These are phyloP conservation scores for Puccinia polysora DNA, from an alignment of 1,284 basidiomycete species.

Conservation along the genomic window DNA sequence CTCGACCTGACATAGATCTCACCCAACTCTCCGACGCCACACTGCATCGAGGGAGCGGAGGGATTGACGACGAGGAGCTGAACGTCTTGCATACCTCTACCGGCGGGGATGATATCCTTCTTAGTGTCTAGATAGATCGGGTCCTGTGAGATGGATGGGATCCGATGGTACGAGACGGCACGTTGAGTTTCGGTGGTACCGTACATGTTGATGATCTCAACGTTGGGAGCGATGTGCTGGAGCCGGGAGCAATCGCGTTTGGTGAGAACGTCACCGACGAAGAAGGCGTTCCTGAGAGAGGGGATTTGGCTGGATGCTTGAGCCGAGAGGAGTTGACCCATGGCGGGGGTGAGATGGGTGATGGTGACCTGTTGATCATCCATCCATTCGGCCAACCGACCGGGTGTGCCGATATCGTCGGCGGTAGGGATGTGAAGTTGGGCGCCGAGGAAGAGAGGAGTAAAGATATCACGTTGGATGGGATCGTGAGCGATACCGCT, in stretches of 20 bases:
- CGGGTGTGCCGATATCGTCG: constrained; percentile 96
- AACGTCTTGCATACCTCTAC: constrained; percentile 95
- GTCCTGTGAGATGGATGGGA: constrained; percentile 78
- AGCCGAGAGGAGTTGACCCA: constrained; percentile 97
- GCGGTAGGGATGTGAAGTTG: constrained; percentile 91
- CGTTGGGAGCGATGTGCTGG: constrained; percentile 86
- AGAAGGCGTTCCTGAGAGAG: constrained; percentile 84
- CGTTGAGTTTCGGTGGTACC: constrained; percentile 99
- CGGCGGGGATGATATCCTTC: constrained; percentile 98
- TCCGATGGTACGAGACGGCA: constrained; percentile 94
- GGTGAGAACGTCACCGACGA: constrained; percentile 97
- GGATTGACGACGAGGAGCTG: constrained; percentile 96
- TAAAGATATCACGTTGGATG: constrained; percentile 99
- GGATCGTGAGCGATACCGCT: constrained; percentile 99
- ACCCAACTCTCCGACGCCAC: constrained; percentile 92
- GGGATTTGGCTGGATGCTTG: constrained; percentile 87
- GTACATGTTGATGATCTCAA: constrained; percentile 98
- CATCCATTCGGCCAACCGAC: constrained; percentile 98
- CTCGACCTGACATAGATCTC: constrained; percentile 98
- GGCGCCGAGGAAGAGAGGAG: constrained; percentile 95
- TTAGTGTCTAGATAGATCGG: constrained; percentile 85
- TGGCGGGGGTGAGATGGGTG: constrained; percentile 95
- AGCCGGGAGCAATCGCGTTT: constrained; percentile 96
- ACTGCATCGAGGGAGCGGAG: constrained; percentile 78
- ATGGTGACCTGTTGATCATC: constrained; percentile 80